phyloP scores from a whole-genome alignment of 2,329 filamentous ascomycete species.

The Xylariaceae sp. region DNA sequence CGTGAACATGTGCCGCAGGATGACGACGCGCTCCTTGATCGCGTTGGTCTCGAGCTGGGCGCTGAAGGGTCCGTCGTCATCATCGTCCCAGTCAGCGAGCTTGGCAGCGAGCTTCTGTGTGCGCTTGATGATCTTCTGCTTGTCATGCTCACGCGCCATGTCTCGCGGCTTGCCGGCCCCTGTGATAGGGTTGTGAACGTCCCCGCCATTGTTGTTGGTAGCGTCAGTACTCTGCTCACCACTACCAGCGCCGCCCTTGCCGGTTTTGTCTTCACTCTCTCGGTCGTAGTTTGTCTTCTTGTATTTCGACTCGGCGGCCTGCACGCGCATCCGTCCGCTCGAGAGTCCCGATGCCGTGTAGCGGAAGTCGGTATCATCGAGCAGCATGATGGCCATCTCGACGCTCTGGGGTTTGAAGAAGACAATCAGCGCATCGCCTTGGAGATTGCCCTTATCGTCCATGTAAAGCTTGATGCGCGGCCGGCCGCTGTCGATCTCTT shows the following conservation, averaged over 20 bases:
- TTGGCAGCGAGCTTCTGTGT: constrained; percentile 91
- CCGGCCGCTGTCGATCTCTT: constrained; percentile 87
- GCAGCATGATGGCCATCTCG: constrained; percentile 78
- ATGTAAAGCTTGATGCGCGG: constrained; percentile 94
- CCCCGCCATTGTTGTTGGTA: constrained; percentile 12
- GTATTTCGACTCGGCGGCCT: constrained; percentile 87
- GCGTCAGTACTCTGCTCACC: constrained; percentile 29
- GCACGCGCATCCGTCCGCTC: constrained; percentile 76
- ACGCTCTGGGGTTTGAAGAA: constrained; percentile 98
- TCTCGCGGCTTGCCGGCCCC: constrained; percentile 54
- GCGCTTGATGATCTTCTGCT: constrained; percentile 89
- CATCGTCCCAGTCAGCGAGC: constrained; percentile 94
- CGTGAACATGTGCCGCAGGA: constrained; percentile 94
- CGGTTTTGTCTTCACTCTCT: constrained; percentile 34
- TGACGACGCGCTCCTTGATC: constrained; percentile 79
- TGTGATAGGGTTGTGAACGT: constrained; percentile 47
- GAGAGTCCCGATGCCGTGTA: constrained; percentile 59
- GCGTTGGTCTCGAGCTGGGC: constrained; percentile 54
- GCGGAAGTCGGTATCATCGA: constrained; percentile 84
- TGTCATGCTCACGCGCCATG: constrained; percentile 66
- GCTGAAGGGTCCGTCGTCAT: constrained; percentile 65
- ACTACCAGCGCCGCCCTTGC: constrained; percentile 13
- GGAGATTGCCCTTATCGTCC: constrained; percentile 82
- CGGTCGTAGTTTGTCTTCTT: constrained; percentile 80
- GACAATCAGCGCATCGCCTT: constrained; percentile 90